A percentile compares a stretch with the other conserved stretches of the same genome.
These are phyloP conservation scores for Lasiodiplodia citricola DNA, from an alignment of 2,329 filamentous ascomycete genomes.

Conservation along the genomic window DNA sequence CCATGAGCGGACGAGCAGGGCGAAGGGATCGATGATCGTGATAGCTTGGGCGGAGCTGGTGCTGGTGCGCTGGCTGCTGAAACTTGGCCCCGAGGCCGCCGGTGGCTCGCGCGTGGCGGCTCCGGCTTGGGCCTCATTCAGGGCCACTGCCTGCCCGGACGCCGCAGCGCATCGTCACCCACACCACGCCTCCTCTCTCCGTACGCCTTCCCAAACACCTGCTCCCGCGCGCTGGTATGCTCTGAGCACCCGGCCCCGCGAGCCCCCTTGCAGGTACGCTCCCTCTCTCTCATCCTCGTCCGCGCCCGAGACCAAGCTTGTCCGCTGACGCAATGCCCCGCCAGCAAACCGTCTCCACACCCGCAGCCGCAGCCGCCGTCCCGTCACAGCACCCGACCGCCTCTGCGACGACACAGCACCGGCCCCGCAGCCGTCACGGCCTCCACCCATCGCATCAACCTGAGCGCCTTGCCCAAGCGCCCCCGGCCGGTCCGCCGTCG, in stretches of 20 bases:
- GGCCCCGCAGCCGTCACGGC: background rate
- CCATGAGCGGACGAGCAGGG: constrained; percentile 14
- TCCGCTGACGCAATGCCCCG: constrained; percentile 28
- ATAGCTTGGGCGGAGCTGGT: constrained; percentile 20
- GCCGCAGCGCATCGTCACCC: constrained; percentile 15
- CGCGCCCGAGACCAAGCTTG: constrained; percentile 4
- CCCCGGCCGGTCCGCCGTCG: constrained; percentile 21
- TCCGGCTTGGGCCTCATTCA: constrained; percentile 17
- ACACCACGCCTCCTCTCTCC: constrained; percentile 14
- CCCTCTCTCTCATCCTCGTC: background rate
- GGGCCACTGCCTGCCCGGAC: constrained; percentile 18
- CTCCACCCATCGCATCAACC: background rate
- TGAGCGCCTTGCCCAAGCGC: constrained; percentile 1
- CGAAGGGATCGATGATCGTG: constrained; percentile 22
- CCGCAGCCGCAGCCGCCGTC: constrained; percentile 5
- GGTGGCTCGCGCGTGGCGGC: constrained; percentile 3
- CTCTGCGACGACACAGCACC: background rate
- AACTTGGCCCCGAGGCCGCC: constrained; percentile 7
- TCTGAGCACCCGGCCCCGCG: background rate
- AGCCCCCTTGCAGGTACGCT: constrained; percentile 7
- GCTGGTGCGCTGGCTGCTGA: constrained; percentile 22
- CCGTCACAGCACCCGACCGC: constrained; percentile 5
- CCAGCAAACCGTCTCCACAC: constrained; percentile 23
- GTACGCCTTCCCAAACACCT: background rate
- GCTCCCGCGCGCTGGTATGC: constrained; percentile 1